These are phyloP conservation scores for Tilletia horrida DNA, from an alignment of 1,284 basidiomycete species.

Conservation along the genomic window DNA sequence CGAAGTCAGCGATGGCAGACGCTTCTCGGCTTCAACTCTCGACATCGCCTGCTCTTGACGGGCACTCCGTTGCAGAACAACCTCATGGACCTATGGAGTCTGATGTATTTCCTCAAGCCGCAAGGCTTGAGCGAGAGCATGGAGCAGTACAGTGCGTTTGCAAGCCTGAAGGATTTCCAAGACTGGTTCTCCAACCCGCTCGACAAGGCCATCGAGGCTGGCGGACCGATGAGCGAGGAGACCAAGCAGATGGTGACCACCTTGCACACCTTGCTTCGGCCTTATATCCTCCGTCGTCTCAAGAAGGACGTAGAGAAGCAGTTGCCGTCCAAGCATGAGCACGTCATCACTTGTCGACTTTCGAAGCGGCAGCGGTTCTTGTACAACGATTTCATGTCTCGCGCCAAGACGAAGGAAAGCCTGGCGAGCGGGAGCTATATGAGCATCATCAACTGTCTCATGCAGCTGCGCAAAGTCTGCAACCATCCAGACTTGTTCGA, in stretches of 20 bases:
- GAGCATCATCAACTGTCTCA: conserved; percentile 87
- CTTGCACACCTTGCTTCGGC: conserved; percentile 85
- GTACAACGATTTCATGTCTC: conserved; percentile 97
- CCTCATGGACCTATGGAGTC: conserved; percentile 88
- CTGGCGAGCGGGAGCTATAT: conserved; percentile 77
- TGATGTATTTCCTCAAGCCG: conserved; percentile 94
- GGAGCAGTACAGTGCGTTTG: conserved; percentile 70
- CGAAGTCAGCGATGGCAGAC: conserved; percentile 93
- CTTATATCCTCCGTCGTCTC: conserved; percentile 87
- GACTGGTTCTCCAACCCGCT: conserved; percentile 87
- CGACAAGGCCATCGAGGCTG: conserved; percentile 89
- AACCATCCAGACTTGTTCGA: conserved; percentile 96
- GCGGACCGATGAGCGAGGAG: conserved; percentile 74
- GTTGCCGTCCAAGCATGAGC: conserved; percentile 89
- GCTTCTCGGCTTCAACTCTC: conserved; percentile 86
- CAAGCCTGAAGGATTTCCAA: conserved; percentile 86
- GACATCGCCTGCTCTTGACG: conserved; percentile 79
- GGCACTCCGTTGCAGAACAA: conserved; percentile 96
- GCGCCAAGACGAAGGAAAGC: conserved; percentile 80
- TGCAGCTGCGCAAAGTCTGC: conserved; percentile 76
- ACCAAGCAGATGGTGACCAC: conserved; percentile 81
- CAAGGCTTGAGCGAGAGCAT: conserved; percentile 57
- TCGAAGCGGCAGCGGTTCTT: conserved; percentile 93
- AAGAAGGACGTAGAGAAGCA: conserved; percentile 96
- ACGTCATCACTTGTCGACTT: conserved; percentile 83